A percentile compares a stretch with the other conserved stretches of the same genome.
phyloP scores from a whole-genome alignment of 306 rosid genomes.

The Calophaca sinica region DNA sequence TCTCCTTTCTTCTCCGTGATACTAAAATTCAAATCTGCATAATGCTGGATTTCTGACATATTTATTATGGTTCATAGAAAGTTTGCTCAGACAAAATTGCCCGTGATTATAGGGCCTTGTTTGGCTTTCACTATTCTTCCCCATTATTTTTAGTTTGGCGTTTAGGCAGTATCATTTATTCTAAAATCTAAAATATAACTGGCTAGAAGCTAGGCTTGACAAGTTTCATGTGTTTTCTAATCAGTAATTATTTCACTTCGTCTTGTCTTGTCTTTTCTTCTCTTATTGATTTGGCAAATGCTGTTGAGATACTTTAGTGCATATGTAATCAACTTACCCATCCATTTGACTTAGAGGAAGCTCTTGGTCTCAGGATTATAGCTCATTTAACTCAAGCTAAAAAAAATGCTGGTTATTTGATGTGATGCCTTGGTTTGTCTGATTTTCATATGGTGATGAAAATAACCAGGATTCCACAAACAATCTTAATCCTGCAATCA shows the following conservation, averaged over 20 bases:
- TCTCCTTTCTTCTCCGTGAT: background rate
- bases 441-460: background rate
- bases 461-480: constrained; percentile 19
- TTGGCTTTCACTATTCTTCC: constrained; percentile 3
- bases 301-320: background rate
- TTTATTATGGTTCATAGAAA: constrained; percentile 6
- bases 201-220: constrained; percentile 11
- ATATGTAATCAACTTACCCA: background rate
- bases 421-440: background rate
- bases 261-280: background rate
- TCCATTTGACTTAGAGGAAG: background rate
- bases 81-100: constrained; percentile 5
- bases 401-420: background rate
- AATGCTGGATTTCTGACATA: constrained; percentile 16
- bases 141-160: constrained; percentile 8
- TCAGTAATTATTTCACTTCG: background rate
- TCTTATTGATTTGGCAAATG: background rate
- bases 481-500: background rate
- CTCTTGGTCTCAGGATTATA: background rate
- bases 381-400: constrained; percentile 1
- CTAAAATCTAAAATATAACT: constrained; percentile 3
- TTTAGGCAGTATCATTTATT: constrained; percentile 10
- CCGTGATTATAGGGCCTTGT: constrained; percentile 17
- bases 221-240: background rate
- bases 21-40: constrained; percentile 15